Percentiles rank a stretch among this genome's conserved stretches.
Conservation (phyloP, 2,329 filamentous ascomycete species). For the Colletotrichum higginsianum region DNA sequence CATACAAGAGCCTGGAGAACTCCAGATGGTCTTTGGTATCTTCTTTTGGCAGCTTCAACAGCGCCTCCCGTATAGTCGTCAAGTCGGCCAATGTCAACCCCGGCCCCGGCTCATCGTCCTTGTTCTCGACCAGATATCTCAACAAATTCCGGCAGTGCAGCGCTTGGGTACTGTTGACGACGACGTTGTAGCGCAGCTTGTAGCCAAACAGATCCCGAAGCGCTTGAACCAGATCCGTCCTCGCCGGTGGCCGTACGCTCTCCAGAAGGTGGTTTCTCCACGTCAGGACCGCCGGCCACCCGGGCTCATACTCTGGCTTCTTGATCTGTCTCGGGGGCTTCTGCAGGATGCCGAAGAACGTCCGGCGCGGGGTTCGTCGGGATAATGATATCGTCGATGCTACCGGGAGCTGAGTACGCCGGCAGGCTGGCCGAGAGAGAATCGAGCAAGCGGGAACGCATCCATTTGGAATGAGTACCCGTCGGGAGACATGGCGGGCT, state of each 20-base stretch:
- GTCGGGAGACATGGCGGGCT: slow-evolving; percentile 61
- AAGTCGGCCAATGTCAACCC: slow-evolving; percentile 58
- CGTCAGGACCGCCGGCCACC: slow-evolving; percentile 80
- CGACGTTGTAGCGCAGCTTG: slow-evolving; percentile 63
- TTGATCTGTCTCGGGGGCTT: slow-evolving; percentile 73
- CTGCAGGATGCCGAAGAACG: slow-evolving; percentile 75
- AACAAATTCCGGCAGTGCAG: slow-evolving; percentile 70
- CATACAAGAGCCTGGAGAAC: slow-evolving; percentile 62
- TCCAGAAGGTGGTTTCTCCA: slow-evolving; percentile 75
- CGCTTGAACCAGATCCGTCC: slow-evolving; percentile 74
- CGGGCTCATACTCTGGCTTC: slow-evolving; percentile 76
- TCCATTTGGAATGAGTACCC: slow-evolving; percentile 53
- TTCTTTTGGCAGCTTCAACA: slow-evolving; percentile 60
- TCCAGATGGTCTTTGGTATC: slow-evolving; percentile 62
- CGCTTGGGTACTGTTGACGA: slow-evolving; percentile 78
- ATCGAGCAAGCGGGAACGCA: slow-evolving; percentile 53
- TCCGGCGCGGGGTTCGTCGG: slow-evolving; percentile 50
- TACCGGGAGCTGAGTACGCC: slow-evolving; percentile 46
- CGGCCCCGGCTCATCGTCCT: slow-evolving; percentile 50
- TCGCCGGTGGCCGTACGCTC: slow-evolving; percentile 74
- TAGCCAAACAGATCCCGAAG: slow-evolving; percentile 75
- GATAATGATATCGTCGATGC: slow-evolving; percentile 44
- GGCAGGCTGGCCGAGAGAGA: slow-evolving; percentile 48
- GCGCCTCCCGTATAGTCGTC: slow-evolving; percentile 60
- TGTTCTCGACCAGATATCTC: slow-evolving; percentile 67